Base-by-base conservation (phyloP, 257 asterid species). In the Capsicum rhomboideum region DNA sequence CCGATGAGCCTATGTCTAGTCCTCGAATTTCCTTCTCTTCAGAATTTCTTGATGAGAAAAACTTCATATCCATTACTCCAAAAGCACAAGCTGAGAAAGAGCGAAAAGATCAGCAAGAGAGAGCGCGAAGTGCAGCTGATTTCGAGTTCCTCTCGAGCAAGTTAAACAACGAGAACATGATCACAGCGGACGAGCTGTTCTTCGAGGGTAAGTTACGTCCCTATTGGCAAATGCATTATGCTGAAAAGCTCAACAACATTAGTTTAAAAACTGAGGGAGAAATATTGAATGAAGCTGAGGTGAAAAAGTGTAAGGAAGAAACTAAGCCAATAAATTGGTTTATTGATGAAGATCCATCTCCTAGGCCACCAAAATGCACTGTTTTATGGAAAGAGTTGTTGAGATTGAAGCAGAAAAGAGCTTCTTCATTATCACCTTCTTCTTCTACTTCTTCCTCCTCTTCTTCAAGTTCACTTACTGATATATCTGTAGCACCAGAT, bases 331-430 rank as follows among this genome's bases (percentile, higher is more conserved):
- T 86, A 34, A 88, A 86, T 82, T 96, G 95, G 98, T 91, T 94
- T 46, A 71, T 91, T 28, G 99, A 95, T 82, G 99, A 95, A 31
- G 99, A 94, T 87, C 99, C 99, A 0, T 95, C 99, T 17, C 99
- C 99, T 6, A 86, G 99, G 85, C 99, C 98, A 11, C 99, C 99
- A 4, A 94, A 90, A 67, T 95, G 99, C 82, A 94, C 94, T n/a
- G 97, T 94, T 78, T 50, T 95, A 61, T 95, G 95, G 97, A 95
- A 95, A 78, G 99, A 95, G 89, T 63, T 95, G 46, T 55, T 92
- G 31, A 92, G 89, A 88, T 69, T 95, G 97, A 92, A 87, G 61
- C 94, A 92, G 17, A 93, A 90, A 2, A 89, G 95, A 0, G 79
- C 92, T 23, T 81, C 92, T 2, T 87, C 90, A 52, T 85, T 91